Conservation (phyloP, 768 basidiomycete species). For the Rhodotorula kratochvilovae region DNA sequence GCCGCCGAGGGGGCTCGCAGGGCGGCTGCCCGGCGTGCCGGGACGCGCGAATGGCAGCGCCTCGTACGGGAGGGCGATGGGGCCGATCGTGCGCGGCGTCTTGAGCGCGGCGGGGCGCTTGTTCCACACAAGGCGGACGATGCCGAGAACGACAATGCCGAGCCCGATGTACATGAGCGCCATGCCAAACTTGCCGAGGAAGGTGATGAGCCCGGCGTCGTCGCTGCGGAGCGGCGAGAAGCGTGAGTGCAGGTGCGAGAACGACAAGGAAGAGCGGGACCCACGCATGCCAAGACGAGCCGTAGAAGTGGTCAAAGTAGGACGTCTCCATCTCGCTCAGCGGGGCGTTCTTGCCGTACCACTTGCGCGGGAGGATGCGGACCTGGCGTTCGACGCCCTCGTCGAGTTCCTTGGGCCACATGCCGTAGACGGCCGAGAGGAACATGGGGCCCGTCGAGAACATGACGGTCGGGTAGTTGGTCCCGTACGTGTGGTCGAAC, state of each 20-base stretch:
- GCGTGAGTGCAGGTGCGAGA: background rate
- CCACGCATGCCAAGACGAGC: slow-evolving; percentile 96
- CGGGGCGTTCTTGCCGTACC: slow-evolving; percentile 96
- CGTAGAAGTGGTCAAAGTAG: slow-evolving; percentile 96
- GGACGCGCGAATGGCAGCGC: slow-evolving; percentile 20
- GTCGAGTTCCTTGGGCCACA: slow-evolving; percentile 55
- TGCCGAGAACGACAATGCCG: slow-evolving; percentile 64
- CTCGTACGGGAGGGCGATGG: slow-evolving; percentile 36
- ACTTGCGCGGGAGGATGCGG: slow-evolving; percentile 85
- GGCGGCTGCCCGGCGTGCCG: slow-evolving; percentile 26
- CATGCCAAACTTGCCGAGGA: slow-evolving; percentile 85
- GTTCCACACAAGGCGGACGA: slow-evolving; percentile 51
- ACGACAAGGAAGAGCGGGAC: background rate
- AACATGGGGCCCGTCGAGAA: slow-evolving; percentile 99
- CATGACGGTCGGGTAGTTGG: slow-evolving; percentile 99
- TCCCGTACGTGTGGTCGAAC: slow-evolving; percentile 88
- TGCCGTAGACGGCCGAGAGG: slow-evolving; percentile 84
- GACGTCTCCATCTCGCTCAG: slow-evolving; percentile 76
- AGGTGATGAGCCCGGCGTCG: slow-evolving; percentile 94
- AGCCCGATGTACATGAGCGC: slow-evolving; percentile 78
- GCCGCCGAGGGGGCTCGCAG: background rate
- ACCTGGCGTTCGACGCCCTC: slow-evolving; percentile 49
- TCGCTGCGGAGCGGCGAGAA: slow-evolving; percentile 4
- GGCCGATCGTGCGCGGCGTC: slow-evolving; percentile 18
- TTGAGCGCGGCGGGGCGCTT: slow-evolving; percentile 23